phyloP scores from a whole-genome alignment of 768 basidiomycete species.

The Tylopilus sp. region DNA sequence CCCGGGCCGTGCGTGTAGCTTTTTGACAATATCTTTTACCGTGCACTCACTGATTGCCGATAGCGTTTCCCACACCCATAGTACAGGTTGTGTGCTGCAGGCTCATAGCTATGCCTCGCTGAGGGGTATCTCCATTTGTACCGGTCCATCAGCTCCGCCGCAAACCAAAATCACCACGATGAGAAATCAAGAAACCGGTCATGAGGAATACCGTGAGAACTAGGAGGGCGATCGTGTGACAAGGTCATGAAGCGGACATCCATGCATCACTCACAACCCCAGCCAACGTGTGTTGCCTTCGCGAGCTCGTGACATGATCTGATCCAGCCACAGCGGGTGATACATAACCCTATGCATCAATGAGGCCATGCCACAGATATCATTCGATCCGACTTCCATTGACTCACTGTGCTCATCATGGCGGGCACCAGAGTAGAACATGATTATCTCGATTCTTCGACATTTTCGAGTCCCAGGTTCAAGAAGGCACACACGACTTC shows the following conservation, averaged over 20 bases:
- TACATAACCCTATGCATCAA: background rate
- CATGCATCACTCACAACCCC: conserved; percentile 22
- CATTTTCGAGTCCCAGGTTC: background rate
- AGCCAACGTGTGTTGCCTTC: conserved; percentile 55
- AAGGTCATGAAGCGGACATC: background rate
- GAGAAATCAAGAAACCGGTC: background rate
- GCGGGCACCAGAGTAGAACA: no score
- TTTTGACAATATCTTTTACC: background rate
- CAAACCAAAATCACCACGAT: background rate
- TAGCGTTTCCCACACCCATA: background rate
- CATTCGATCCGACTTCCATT: no score
- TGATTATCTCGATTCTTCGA: background rate
- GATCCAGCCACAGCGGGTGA: conserved; percentile 28
- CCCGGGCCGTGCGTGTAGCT: background rate
- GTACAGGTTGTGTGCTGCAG: background rate
- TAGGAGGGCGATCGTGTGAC: background rate
- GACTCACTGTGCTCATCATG: background rate
- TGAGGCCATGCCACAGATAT: background rate
- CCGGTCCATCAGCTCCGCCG: background rate
- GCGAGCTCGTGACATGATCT: conserved; percentile 1
- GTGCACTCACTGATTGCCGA: no score
- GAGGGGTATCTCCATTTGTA: background rate
- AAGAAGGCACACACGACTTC: background rate
- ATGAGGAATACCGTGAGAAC: background rate
- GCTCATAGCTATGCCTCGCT: background rate